Percentiles rank a stretch among this genome's conserved stretches.
These are phyloP conservation scores for Tulasnella sp. DNA, from an alignment of 768 basidiomycete genomes.

Conservation along the genomic window DNA sequence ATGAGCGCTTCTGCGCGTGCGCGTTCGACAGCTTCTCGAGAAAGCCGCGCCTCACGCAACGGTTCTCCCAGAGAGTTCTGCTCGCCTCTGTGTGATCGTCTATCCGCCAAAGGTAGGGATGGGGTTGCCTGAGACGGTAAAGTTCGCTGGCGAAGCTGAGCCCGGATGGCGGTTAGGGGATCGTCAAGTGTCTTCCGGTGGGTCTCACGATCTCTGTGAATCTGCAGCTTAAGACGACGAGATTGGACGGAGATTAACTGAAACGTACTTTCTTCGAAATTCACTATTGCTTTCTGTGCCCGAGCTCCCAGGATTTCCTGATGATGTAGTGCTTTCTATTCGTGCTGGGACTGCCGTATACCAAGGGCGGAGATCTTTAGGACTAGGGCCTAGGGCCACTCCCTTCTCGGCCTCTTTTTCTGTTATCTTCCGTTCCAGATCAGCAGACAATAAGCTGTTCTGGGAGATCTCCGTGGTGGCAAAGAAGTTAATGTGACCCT, in stretches of 20 bases:
- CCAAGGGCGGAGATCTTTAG: conserved; percentile 79
- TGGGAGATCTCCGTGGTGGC: conserved; percentile 71
- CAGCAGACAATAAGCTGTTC: background rate
- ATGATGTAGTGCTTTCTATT: background rate
- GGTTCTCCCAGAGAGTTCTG: background rate
- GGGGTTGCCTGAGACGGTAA: background rate
- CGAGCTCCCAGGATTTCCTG: background rate
- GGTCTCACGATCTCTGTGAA: background rate
- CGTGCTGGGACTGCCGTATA: conserved; percentile 43
- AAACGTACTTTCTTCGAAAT: conserved; percentile 15
- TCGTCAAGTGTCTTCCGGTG: conserved; percentile 10
- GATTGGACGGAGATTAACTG: background rate
- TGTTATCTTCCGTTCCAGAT: conserved; percentile 17
- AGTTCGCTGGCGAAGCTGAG: background rate
- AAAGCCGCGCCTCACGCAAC: conserved; percentile 11
- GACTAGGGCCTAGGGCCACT: conserved; percentile 65
- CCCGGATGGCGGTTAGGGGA: conserved; percentile 14
- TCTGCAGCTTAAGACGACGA: background rate
- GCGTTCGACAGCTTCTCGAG: conserved; percentile 23
- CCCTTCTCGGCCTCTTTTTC: conserved; percentile 61
- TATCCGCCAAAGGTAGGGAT: background rate
- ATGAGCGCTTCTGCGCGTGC: conserved; percentile 28
- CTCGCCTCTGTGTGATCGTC: background rate
- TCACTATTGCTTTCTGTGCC: background rate
- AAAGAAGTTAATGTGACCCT: conserved; percentile 79